Evolutionary conservation across 1,139 yeast species (phyloP).

Genomic region (Geotrichum cucujoidarum): DNA sequence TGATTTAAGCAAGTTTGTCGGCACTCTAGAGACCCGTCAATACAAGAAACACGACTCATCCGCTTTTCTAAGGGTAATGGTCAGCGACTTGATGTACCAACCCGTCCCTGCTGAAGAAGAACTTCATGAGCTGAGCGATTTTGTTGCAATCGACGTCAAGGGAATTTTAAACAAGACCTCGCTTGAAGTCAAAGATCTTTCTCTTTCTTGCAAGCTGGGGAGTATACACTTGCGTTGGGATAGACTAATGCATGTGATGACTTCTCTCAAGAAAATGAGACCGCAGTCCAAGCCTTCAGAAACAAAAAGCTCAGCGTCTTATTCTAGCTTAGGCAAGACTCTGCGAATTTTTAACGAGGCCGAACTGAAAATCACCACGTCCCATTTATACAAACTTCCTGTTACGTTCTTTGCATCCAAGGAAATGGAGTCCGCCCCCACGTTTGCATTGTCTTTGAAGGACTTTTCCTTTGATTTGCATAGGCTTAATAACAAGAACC

Average conservation of each 20-base stretch:
- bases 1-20: slow-evolving; percentile 30
- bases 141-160: slow-evolving; percentile 30
- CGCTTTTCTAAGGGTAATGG: slow-evolving; percentile 27
- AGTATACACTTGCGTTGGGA: slow-evolving; percentile 26
- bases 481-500: slow-evolving; percentile 38
- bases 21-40: slow-evolving; percentile 35
- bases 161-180: slow-evolving; percentile 35
- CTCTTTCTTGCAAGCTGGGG: slow-evolving; percentile 34
- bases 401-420: background rate
- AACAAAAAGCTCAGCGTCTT: background rate
- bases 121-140: slow-evolving; percentile 35
- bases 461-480: slow-evolving; percentile 39
- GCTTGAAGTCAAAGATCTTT: slow-evolving; percentile 34
- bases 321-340: slow-evolving; percentile 28
- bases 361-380: slow-evolving; percentile 32
- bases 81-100: slow-evolving; percentile 32
- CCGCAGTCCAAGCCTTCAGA: background rate
- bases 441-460: slow-evolving; percentile 33
- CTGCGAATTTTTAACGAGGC: slow-evolving; percentile 37
- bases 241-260: slow-evolving; percentile 21
- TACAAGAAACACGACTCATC: slow-evolving; percentile 32
- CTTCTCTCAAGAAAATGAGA: slow-evolving; percentile 11
- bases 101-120: slow-evolving; percentile 27
- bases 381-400: slow-evolving; percentile 31
- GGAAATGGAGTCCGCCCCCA: background rate